Percentiles rank a stretch among this genome's conserved stretches.
phyloP scores from a whole-genome alignment of 2,329 filamentous ascomycete species.

The Pseudopyrenochaeta lycopersici region DNA sequence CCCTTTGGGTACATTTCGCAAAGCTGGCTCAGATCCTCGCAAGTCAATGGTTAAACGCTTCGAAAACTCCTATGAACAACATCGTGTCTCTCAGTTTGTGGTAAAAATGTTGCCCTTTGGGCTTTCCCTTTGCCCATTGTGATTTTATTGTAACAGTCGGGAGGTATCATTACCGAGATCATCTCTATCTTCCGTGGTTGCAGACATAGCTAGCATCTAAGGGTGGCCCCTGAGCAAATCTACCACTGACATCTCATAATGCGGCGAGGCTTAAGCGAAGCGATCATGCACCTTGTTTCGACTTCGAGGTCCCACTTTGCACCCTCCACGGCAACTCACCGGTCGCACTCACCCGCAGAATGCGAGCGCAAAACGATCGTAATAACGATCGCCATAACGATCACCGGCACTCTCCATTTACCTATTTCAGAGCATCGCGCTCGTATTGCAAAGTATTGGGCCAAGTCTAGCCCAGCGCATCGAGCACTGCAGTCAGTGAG shows the following conservation, averaged over 20 bases:
- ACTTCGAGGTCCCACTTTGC: neutral
- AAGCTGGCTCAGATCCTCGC: too few relatives aligned
- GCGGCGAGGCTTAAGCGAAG: neutral
- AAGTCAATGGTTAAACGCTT: too few relatives aligned
- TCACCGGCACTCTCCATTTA: too few relatives aligned
- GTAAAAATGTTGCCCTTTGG: too few relatives aligned
- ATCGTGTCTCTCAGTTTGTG: too few relatives aligned
- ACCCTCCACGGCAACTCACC: neutral
- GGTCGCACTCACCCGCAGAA: neutral
- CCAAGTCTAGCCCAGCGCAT: neutral
- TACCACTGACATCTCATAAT: constrained; percentile 1
- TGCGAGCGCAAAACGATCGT: neutral
- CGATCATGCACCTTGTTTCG: neutral
- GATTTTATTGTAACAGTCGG: too few relatives aligned
- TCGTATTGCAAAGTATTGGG: neutral
- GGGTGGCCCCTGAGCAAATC: neutral
- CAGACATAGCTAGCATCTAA: too few relatives aligned
- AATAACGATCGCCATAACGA: neutral
- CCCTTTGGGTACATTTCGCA: too few relatives aligned
- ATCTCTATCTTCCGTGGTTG: too few relatives aligned
- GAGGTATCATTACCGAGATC: too few relatives aligned
- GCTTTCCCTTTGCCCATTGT: too few relatives aligned
- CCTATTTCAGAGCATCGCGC: neutral
- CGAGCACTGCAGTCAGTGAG: neutral
- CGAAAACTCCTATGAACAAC: too few relatives aligned